Evolutionary conservation across 768 basidiomycete genomes (phyloP), one percentile per base, ranked within the genome.

Genomic region (Naganishia onofrii): DNA sequence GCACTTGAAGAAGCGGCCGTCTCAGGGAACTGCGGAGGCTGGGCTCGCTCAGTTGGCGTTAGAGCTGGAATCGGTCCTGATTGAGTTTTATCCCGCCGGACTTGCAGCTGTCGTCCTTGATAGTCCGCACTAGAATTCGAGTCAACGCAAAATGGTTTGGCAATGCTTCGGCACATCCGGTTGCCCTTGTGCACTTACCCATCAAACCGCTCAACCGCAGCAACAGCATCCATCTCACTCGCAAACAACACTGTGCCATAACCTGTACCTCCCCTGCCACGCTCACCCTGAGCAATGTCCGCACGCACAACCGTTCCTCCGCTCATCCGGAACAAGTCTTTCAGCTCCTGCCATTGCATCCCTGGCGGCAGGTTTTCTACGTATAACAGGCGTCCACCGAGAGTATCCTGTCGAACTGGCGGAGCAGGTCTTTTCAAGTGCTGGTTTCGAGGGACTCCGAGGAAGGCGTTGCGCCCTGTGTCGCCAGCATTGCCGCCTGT

Each of bases 181-280:
- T n/a, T n/a, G n/a, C n/a, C n/a, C n/a, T n/a, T n/a, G n/a, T n/a
- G n/a, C n/a, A 84, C 88, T 78, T 75, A 94, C 92, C 92, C 93
- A 74, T 96, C 91, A 80, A 95, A 95, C 86, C 92, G 88, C 60
- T 85, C 84, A 34, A 93, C 87, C 3, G 93, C 95, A 17, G 88
- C 83, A 71, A 91, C 89, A 2, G 94, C 91, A 75, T 97, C 94
- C 36, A 84, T 83, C 73, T 92, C 90, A 1, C 87, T 89, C 6
- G 89, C 87, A 76, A 91, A 95, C 0, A 90, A 86, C 0, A 97
- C 93, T 0, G 90, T 95, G 0, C 96, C 95, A 75, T 93, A 95
- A 1, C 96, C 96, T 64, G 92, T 84, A 44, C 91, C 92, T 42
- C 93, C 86, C 15, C 92, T 91, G 77, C 96, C 93, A 5, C 86